A percentile compares a stretch with the other conserved stretches of the same genome.
These are phyloP conservation scores for Pelagophyceae sp. DNA, from an alignment of 352 stramenopile genomes.

Conservation along the genomic window DNA sequence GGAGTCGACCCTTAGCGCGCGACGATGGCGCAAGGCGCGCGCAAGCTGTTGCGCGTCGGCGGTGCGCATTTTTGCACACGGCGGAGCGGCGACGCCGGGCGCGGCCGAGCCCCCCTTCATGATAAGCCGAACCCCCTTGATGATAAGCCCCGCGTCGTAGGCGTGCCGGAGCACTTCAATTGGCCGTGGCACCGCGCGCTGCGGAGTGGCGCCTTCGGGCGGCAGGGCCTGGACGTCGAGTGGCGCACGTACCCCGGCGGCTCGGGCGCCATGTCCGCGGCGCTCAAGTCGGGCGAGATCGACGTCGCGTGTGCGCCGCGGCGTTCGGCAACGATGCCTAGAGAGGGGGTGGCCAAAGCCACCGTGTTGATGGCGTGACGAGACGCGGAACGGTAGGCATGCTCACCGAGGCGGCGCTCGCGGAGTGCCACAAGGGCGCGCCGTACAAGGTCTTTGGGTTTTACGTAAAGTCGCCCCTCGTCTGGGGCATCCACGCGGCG, in stretches of 20 bases:
- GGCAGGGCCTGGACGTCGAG: background rate
- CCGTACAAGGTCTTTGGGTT: conserved; percentile 22
- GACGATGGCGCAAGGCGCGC: no score
- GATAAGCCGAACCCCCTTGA: no score
- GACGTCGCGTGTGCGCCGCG: conserved; percentile 23
- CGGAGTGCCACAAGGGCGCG: conserved; percentile 23
- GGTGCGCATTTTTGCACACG: no score
- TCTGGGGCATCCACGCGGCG: conserved; percentile 32
- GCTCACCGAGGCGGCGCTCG: conserved; percentile 30
- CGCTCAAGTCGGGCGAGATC: conserved; percentile 24
- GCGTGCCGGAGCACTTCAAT: conserved; percentile 40
- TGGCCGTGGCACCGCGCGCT: conserved; percentile 19
- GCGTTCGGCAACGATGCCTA: background rate
- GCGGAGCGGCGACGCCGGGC: no score
- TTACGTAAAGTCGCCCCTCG: conserved; percentile 25
- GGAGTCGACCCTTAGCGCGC: no score
- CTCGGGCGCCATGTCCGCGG: conserved; percentile 31
- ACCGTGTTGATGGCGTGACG: background rate
- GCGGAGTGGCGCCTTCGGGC: conserved; percentile 2
- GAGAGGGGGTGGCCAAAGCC: no score
- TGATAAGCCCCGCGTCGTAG: conserved; percentile 27
- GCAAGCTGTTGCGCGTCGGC: no score
- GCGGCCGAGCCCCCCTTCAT: no score
- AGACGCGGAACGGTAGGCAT: conserved; percentile 18
- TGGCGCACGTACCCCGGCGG: conserved; percentile 23